Conservation (phyloP, 345 rosid species). For the Garcia nutans region DNA sequence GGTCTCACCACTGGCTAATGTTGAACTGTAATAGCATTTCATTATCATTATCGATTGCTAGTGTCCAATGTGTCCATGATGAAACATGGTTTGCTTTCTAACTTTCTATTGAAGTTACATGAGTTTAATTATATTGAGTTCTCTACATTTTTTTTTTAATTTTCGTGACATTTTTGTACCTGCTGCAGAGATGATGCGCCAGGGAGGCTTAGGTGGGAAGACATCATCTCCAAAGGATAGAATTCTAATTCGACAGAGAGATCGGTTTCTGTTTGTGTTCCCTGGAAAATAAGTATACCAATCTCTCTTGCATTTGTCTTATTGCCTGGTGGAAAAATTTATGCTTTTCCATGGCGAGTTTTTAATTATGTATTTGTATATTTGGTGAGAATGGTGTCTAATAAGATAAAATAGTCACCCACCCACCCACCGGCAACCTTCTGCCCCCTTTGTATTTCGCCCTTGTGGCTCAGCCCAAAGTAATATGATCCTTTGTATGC, state of each 20-base stretch:
- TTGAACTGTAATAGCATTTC: neutral
- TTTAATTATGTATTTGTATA: slow-evolving; percentile 20
- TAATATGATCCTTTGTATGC: slow-evolving; percentile 10
- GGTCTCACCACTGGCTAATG: neutral
- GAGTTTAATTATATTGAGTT: neutral
- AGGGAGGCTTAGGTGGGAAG: slow-evolving; percentile 28
- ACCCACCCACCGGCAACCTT: slow-evolving; percentile 17
- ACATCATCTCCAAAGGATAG: slow-evolving; percentile 31
- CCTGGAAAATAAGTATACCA: slow-evolving; percentile 30
- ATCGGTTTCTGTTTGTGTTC: slow-evolving; percentile 18
- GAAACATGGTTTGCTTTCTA: neutral
- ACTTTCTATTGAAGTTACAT: neutral
- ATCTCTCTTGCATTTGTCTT: slow-evolving; percentile 23
- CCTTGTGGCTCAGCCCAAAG: slow-evolving; percentile 10
- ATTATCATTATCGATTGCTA: neutral
- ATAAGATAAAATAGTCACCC: slow-evolving; percentile 28
- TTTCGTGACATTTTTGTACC: neutral
- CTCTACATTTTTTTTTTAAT: neutral
- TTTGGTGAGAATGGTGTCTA: slow-evolving; percentile 28
- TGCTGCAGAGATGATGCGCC: slow-evolving; percentile 29
- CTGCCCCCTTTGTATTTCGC: slow-evolving; percentile 13
- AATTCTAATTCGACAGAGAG: slow-evolving; percentile 24
- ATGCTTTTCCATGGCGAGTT: slow-evolving; percentile 26
- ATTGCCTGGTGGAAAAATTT: slow-evolving; percentile 24
- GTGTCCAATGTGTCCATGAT: neutral